phyloP scores from a whole-genome alignment of 306 rosid species.

The Hylodesmum podocarpum region DNA sequence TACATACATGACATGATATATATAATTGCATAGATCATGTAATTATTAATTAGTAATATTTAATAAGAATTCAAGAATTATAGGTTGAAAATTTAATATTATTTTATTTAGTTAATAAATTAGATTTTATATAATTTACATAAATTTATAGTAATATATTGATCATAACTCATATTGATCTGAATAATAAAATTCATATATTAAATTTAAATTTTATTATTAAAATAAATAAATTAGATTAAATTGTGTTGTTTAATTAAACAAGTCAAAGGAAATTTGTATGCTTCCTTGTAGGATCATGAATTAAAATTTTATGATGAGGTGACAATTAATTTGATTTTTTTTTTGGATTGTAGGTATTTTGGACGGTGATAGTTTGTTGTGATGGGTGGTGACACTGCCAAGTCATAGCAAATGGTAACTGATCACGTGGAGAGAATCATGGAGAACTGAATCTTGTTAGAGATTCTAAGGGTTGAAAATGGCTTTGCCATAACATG shows the following conservation, averaged over 20 bases:
- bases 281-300: not conserved
- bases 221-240: too few relatives aligned
- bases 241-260: too few relatives aligned
- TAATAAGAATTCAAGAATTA: too few relatives aligned
- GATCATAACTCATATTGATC: too few relatives aligned
- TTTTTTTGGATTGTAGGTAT: not conserved
- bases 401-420: not conserved
- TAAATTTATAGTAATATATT: too few relatives aligned
- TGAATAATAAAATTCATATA: too few relatives aligned
- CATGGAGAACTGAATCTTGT: constrained; percentile 20
- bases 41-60: too few relatives aligned
- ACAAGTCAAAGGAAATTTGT: not conserved
- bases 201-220: too few relatives aligned
- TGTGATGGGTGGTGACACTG: not conserved
- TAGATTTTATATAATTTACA: too few relatives aligned
- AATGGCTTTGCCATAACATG: not conserved
- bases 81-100: too few relatives aligned
- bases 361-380: not conserved
- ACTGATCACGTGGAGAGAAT: constrained; percentile 27
- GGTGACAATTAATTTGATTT: not conserved
- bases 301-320: too few relatives aligned
- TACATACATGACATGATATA: not conserved
- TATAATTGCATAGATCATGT: not conserved
- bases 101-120: too few relatives aligned
- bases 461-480: constrained; percentile 31